A percentile compares a stretch with the other conserved stretches of the same genome.
These are phyloP conservation scores for Phytopythium vexans DNA, from an alignment of 352 stramenopile genomes.

Conservation along the genomic window DNA sequence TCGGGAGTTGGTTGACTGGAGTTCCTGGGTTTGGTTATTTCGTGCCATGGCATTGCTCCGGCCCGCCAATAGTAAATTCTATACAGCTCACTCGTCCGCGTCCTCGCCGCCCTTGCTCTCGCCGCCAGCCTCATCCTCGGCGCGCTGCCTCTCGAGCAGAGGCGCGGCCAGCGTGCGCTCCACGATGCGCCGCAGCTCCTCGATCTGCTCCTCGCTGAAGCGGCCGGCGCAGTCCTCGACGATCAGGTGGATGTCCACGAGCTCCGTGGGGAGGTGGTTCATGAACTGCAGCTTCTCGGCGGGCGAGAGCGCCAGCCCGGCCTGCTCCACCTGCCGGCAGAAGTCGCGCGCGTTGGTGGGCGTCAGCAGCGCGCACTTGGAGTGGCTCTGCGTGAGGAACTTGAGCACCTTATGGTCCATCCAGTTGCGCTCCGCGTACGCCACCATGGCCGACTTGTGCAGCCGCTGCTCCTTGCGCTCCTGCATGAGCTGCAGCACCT, in stretches of 20 bases:
- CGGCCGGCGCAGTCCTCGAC: conserved; percentile 79
- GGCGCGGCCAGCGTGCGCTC: conserved; percentile 53
- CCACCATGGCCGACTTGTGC: conserved; percentile 70
- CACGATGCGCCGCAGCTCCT: conserved; percentile 69
- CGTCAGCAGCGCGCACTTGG: conserved; percentile 48
- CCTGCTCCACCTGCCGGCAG: conserved; percentile 43
- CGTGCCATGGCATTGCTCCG: too few species aligned
- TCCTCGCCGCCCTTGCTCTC: conserved; percentile 25
- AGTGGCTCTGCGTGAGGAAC: conserved; percentile 73
- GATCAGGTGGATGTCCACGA: conserved; percentile 84
- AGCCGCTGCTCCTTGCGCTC: conserved; percentile 74
- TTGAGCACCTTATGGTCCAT: conserved; percentile 90
- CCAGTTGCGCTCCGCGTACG: conserved; percentile 86
- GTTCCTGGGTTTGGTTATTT: too few species aligned
- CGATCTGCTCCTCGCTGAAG: conserved; percentile 74
- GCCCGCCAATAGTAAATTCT: too few species aligned
- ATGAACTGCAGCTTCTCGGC: conserved; percentile 85
- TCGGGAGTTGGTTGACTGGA: too few species aligned
- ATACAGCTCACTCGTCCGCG: conserved; percentile 10
- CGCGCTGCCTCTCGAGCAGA: conserved; percentile 21
- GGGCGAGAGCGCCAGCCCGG: conserved; percentile 47
- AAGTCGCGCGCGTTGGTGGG: conserved; percentile 56
- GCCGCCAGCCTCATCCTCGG: conserved; percentile 10
- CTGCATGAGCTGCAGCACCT: conserved; percentile 80
- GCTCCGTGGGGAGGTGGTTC: conserved; percentile 78